phyloP scores from a whole-genome alignment of 805 yeast species.

The Starmerella cellae region DNA sequence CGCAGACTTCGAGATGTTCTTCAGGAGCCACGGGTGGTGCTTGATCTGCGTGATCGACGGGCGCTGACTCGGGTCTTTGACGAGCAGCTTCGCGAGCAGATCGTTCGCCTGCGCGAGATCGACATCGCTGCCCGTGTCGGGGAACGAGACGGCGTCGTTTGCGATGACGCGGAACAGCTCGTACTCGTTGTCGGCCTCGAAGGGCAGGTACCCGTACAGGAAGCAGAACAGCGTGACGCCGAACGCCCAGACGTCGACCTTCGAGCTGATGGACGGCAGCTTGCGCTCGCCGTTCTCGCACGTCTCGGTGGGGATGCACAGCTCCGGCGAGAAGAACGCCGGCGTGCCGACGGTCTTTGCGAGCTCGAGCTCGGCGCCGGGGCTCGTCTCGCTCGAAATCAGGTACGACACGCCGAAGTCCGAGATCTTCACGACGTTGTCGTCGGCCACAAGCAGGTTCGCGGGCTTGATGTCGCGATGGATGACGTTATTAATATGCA shows the following conservation, averaged over 20 bases:
- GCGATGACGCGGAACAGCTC: conserved; percentile 75
- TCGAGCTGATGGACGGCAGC: conserved; percentile 50
- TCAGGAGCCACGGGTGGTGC: conserved; percentile 53
- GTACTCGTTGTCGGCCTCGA: conserved; percentile 73
- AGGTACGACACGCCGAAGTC: conserved; percentile 94
- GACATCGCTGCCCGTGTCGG: conserved; percentile 26
- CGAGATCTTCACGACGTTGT: conserved; percentile 74
- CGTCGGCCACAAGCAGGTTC: conserved; percentile 56
- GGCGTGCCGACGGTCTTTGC: conserved; percentile 98
- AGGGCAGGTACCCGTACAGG: conserved; percentile 78
- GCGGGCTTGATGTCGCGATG: conserved; percentile 97
- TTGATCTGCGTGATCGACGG: conserved; percentile 61
- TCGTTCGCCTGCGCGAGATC: conserved; percentile 34
- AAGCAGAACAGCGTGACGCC: conserved; percentile 87
- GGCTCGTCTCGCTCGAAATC: conserved; percentile 29
- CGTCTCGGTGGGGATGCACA: conserved; percentile 35
- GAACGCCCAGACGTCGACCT: conserved; percentile 94
- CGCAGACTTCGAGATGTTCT: conserved; percentile 29
- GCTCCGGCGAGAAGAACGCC: conserved; percentile 90
- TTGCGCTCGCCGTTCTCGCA: conserved; percentile 14
- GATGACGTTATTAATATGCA: conserved; percentile 64
- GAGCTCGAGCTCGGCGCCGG: conserved; percentile 52
- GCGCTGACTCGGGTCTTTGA: conserved; percentile 57
- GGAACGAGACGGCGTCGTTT: conserved; percentile 45
- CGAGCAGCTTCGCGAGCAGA: conserved; percentile 46